Evolutionary conservation across 352 stramenopile species (phyloP).

Genomic region (Elongisporangium undulatum): DNA sequence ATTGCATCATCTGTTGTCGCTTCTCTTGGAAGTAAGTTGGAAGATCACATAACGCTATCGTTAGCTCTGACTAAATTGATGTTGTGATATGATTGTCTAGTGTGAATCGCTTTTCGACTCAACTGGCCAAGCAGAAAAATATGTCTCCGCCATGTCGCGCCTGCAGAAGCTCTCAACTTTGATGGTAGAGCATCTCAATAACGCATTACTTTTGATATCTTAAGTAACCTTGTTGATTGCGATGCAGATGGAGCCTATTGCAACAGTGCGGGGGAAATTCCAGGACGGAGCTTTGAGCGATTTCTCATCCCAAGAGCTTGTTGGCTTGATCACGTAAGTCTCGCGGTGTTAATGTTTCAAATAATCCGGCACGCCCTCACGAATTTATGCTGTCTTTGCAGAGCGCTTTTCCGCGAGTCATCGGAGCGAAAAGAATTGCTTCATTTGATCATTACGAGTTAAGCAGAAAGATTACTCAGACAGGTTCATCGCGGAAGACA

Average conservation of each 20-base stretch:
- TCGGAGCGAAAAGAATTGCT: constrained; percentile 46
- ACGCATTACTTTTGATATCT: neutral
- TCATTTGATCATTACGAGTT: constrained; percentile 15
- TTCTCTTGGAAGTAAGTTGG: constrained; percentile 45
- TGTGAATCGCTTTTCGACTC: constrained; percentile 47
- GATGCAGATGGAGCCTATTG: constrained; percentile 48
- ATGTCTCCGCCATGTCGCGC: constrained; percentile 42
- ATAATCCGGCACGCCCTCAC: constrained; percentile 1
- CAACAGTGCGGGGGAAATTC: constrained; percentile 58
- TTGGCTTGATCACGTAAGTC: constrained; percentile 40
- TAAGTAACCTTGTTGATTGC: neutral
- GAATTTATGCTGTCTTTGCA: constrained; percentile 9
- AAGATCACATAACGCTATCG: too few relatives aligned
- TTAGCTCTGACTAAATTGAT: neutral
- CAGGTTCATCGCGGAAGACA: neutral
- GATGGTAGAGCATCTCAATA: too few relatives aligned
- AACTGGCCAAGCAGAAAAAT: constrained; percentile 39
- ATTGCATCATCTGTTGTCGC: constrained; percentile 37
- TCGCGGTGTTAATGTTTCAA: neutral
- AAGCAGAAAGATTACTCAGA: constrained; percentile 2
- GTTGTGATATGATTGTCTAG: constrained; percentile 10
- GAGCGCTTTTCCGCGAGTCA: constrained; percentile 62
- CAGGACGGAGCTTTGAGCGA: constrained; percentile 28
- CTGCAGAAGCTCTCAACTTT: constrained; percentile 43
- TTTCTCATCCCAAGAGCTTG: constrained; percentile 41